Conservation (phyloP, 179 eudicot genomes). For the Amaranthus tricolor region DNA sequence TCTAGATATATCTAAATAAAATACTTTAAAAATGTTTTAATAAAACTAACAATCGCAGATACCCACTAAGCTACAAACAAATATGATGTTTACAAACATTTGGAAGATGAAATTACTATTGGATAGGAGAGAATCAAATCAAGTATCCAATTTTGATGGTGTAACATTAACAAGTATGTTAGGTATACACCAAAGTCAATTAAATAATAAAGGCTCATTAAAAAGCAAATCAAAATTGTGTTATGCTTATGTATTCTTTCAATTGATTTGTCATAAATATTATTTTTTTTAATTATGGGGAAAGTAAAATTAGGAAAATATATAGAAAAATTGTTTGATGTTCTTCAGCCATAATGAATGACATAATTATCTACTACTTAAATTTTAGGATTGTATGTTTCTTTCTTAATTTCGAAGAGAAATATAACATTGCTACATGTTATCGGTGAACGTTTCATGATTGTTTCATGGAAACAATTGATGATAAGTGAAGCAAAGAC, state of each 20-base stretch:
- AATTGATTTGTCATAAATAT: conserved; percentile 1
- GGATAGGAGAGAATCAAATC: conserved; percentile 17
- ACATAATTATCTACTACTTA: conserved; percentile 7
- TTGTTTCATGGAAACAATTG: no score
- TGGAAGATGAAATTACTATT: neutral
- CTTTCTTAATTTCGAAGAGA: no score
- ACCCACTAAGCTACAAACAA: conserved; percentile 11
- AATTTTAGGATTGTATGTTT: neutral
- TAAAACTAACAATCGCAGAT: neutral
- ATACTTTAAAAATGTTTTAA: no score
- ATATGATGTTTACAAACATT: neutral
- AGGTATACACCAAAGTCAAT: conserved; percentile 11
- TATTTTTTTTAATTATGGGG: neutral
- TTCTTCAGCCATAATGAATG: conserved; percentile 1
- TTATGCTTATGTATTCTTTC: neutral
- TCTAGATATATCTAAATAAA: no score
- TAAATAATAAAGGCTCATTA: neutral
- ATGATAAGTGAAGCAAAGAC: no score
- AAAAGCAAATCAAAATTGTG: neutral
- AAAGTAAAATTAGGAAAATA: neutral
- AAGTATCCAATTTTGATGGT: conserved; percentile 19
- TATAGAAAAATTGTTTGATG: neutral
- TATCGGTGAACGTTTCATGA: no score
- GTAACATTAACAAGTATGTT: neutral
- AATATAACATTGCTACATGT: no score